These are phyloP conservation scores for Pseudogymnoascus sp. DNA, from an alignment of 2,329 filamentous ascomycete species.

Conservation along the genomic window DNA sequence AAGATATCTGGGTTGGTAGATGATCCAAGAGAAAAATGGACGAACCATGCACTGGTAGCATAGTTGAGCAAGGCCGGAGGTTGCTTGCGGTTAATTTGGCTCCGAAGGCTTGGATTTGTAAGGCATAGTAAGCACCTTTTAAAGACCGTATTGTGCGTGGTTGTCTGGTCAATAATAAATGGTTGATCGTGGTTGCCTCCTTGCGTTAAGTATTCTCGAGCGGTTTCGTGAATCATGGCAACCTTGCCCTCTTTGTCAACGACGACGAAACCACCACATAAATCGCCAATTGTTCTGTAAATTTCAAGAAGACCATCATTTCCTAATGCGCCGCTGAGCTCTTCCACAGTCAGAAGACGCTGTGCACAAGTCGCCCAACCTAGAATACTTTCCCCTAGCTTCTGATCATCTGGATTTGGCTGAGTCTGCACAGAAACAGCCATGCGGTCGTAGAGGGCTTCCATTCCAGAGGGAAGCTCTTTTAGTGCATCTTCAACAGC, in stretches of 20 bases:
- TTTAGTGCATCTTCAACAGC: slow-evolving; percentile 23
- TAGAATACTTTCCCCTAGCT: slow-evolving; percentile 13
- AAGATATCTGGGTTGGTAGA: neutral
- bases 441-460: slow-evolving; percentile 30
- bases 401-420: slow-evolving; percentile 11
- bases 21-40: neutral
- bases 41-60: neutral
- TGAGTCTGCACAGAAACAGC: slow-evolving; percentile 17
- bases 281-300: slow-evolving; percentile 20
- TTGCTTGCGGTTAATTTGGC: neutral
- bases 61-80: neutral
- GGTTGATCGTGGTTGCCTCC: neutral
- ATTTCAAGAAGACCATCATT: slow-evolving; percentile 22
- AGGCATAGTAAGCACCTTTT: neutral
- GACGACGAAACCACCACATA: slow-evolving; percentile 29
- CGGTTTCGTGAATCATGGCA: slow-evolving; percentile 31
- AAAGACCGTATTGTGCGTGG: neutral
- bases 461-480: slow-evolving; percentile 28
- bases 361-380: slow-evolving; percentile 10
- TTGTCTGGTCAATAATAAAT: neutral
- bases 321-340: slow-evolving; percentile 9
- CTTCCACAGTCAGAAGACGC: slow-evolving; percentile 10
- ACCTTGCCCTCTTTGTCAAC: slow-evolving; percentile 26
- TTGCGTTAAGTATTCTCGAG: slow-evolving; percentile 28
- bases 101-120: neutral